Evolutionary conservation across 495 filamentous ascomycete species (phyloP).

Genomic region (Hyphodiscus hymeniophilus): DNA sequence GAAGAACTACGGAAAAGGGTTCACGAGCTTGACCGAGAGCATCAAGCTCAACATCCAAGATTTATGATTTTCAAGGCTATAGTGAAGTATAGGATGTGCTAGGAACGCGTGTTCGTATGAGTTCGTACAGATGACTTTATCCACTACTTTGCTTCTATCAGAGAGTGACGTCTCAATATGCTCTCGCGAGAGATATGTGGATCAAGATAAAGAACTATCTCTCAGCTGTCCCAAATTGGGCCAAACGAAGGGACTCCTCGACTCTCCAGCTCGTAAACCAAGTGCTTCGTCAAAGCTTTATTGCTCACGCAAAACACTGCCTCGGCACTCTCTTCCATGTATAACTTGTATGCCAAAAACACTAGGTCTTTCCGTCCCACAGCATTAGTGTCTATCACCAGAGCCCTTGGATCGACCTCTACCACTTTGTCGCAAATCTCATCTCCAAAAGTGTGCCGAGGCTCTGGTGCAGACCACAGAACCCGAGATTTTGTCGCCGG

Average conservation of each 20-base stretch:
- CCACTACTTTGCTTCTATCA: too few relatives aligned
- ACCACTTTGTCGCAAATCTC: constrained; percentile 32
- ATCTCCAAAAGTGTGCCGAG: constrained; percentile 34
- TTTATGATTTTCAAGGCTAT: background rate
- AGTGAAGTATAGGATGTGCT: too few relatives aligned
- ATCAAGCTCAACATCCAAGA: constrained; percentile 9
- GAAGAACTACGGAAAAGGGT: constrained; percentile 25
- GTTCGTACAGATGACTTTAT: too few relatives aligned
- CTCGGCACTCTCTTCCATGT: constrained; percentile 52
- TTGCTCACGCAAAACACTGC: constrained; percentile 69
- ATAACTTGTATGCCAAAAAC: constrained; percentile 45
- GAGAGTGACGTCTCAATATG: too few relatives aligned
- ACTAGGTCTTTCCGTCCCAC: constrained; percentile 34
- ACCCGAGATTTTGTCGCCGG: constrained; percentile 17
- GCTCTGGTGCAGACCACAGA: constrained; percentile 39
- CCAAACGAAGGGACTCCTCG: constrained; percentile 64
- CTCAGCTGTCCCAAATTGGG: constrained; percentile 75
- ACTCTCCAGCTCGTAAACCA: constrained; percentile 61
- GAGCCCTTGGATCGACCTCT: constrained; percentile 29
- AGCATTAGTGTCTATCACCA: constrained; percentile 35
- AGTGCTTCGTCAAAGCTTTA: constrained; percentile 49
- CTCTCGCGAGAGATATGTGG: too few relatives aligned
- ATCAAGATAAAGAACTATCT: too few relatives aligned
- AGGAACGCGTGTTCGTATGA: too few relatives aligned
- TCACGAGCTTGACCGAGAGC: constrained; percentile 21